phyloP scores from a whole-genome alignment of 495 filamentous ascomycete genomes.

The Daldinia vernicosa region DNA sequence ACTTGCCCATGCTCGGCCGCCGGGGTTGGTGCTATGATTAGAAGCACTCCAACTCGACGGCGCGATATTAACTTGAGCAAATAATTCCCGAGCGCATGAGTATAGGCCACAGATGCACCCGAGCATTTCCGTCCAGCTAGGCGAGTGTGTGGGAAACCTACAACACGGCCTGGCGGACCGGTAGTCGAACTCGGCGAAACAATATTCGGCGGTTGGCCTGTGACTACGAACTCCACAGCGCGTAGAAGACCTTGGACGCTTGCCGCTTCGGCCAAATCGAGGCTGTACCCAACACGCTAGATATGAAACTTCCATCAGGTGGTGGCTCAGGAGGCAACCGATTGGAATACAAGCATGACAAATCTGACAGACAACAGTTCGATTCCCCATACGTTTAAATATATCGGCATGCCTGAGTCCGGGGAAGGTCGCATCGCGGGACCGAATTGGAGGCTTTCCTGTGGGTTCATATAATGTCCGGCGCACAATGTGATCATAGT shows the following conservation, averaged over 20 bases:
- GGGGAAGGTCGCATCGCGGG: conserved; percentile 35
- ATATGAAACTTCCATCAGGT: conserved; percentile 28
- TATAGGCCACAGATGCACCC: background rate
- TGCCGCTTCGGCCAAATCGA: conserved; percentile 21
- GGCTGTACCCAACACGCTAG: conserved; percentile 5
- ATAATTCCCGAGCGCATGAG: conserved; percentile 14
- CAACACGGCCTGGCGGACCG: conserved; percentile 30
- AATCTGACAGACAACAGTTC: conserved; percentile 3
- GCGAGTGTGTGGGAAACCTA: background rate
- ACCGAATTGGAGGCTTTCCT: conserved; percentile 15
- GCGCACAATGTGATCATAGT: conserved; percentile 32
- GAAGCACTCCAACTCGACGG: conserved; percentile 2
- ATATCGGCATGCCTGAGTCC: conserved; percentile 34
- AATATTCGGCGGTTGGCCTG: background rate
- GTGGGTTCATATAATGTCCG: conserved; percentile 9
- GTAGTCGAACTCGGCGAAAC: conserved; percentile 16
- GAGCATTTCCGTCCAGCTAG: background rate
- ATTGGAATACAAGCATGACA: conserved; percentile 24
- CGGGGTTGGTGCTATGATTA: conserved; percentile 17
- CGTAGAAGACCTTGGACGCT: conserved; percentile 18
- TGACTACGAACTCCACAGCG: background rate
- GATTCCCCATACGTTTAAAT: conserved; percentile 21
- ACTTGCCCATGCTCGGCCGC: conserved; percentile 20
- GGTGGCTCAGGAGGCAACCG: conserved; percentile 16
- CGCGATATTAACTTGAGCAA: conserved; percentile 29